Percentiles rank a stretch among this genome's conserved stretches.
These are phyloP conservation scores for Tolypocladium album DNA, from an alignment of 2,329 filamentous ascomycete species.

Conservation along the genomic window DNA sequence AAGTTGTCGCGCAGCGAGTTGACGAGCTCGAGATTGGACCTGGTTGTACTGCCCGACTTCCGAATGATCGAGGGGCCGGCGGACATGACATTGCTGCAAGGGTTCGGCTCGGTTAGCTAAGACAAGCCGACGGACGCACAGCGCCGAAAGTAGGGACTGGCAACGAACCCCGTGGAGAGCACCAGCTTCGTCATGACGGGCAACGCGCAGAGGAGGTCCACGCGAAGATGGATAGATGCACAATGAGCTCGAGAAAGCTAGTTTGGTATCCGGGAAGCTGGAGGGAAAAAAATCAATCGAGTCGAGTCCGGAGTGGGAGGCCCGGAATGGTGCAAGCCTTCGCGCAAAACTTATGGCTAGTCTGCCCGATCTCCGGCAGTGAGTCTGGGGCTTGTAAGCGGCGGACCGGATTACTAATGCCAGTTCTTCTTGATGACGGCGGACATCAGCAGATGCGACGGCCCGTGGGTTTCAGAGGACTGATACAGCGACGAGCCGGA, in stretches of 20 bases:
- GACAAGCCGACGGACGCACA: not conserved
- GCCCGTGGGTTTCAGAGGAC: not conserved
- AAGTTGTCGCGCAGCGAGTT: slow-evolving; percentile 83
- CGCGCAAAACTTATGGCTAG: not conserved
- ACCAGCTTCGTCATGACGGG: slow-evolving; percentile 62
- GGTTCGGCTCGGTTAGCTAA: slow-evolving; percentile 1
- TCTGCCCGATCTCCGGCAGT: not conserved
- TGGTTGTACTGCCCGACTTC: slow-evolving; percentile 56
- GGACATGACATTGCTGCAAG: slow-evolving; percentile 66
- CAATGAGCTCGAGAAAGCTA: not conserved
- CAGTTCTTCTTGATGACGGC: not conserved
- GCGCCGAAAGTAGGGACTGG: slow-evolving; percentile 1
- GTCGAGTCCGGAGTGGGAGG: not conserved
- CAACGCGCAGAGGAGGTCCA: not conserved
- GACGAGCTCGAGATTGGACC: slow-evolving; percentile 88
- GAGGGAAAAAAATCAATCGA: not conserved
- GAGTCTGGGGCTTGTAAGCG: not conserved
- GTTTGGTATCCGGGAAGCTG: not conserved
- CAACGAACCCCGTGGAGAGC: slow-evolving; percentile 70
- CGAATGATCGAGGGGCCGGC: slow-evolving; percentile 75
- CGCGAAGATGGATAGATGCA: not conserved
- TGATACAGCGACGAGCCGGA: not conserved
- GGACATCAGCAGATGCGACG: not conserved
- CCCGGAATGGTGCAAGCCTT: not conserved
- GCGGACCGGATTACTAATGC: not conserved